Conservation (phyloP, 2,329 filamentous ascomycete genomes). For the Cercospora beticola region DNA sequence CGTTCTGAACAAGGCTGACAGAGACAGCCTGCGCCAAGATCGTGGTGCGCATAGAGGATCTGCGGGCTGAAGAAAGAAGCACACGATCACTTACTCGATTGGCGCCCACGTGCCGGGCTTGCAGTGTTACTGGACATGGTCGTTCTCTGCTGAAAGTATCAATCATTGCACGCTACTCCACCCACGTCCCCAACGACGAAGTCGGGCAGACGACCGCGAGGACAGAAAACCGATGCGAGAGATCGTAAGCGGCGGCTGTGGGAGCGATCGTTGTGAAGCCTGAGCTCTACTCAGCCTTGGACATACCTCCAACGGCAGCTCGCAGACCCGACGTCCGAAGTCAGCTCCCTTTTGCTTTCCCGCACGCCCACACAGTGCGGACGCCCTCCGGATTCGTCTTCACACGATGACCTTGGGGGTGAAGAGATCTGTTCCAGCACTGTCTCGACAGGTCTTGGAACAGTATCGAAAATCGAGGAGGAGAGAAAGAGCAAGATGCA, state of each 20-base stretch:
- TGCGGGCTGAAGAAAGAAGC: conserved; percentile 7
- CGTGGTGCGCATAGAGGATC: conserved; percentile 11
- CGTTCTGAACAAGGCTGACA: conserved; percentile 8
- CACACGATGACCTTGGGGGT: neutral
- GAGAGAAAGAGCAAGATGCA: neutral
- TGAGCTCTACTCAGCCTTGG: neutral
- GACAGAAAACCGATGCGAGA: neutral
- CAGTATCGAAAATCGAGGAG: neutral
- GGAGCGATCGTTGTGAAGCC: neutral
- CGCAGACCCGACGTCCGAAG: conserved; percentile 8
- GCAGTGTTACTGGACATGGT: neutral
- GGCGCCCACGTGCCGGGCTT: conserved; percentile 11
- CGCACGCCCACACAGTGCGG: neutral
- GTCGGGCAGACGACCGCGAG: neutral
- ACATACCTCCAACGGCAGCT: neutral
- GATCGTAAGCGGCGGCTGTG: neutral
- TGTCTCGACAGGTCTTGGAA: neutral
- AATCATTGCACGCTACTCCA: neutral
- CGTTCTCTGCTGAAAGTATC: neutral
- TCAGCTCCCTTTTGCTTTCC: neutral
- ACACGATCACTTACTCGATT: conserved; percentile 21
- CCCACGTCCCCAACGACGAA: neutral
- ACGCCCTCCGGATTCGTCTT: neutral
- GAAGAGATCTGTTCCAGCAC: neutral
- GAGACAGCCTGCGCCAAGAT: conserved; percentile 11